phyloP scores from a whole-genome alignment of 2,329 filamentous ascomycete species.

The Verticillium dahliae region DNA sequence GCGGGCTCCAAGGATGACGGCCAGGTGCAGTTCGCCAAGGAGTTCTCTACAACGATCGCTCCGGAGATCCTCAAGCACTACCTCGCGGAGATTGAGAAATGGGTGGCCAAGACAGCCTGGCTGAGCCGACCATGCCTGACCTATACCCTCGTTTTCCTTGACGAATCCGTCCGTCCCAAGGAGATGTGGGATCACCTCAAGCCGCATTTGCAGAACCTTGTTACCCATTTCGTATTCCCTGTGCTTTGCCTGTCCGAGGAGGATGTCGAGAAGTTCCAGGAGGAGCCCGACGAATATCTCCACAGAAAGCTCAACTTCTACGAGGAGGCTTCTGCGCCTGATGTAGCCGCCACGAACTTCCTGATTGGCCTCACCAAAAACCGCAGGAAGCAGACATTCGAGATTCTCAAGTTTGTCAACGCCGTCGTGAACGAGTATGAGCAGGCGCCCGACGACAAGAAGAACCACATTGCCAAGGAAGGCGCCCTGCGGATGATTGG shows the following conservation, averaged over 20 bases:
- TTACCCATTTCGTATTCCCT: slow-evolving; percentile 92
- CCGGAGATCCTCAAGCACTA: slow-evolving; percentile 96
- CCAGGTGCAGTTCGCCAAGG: slow-evolving; percentile 77
- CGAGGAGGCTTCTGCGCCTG: slow-evolving; percentile 91
- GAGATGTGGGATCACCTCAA: slow-evolving; percentile 94
- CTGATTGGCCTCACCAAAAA: slow-evolving; percentile 90
- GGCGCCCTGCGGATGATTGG: slow-evolving; percentile 96
- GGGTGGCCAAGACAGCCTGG: slow-evolving; percentile 93
- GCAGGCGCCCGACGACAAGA: slow-evolving; percentile 73
- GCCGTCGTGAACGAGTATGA: slow-evolving; percentile 92
- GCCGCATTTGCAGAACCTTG: slow-evolving; percentile 85
- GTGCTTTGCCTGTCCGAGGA: slow-evolving; percentile 88
- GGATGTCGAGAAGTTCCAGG: slow-evolving; percentile 88
- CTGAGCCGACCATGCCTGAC: slow-evolving; percentile 89
- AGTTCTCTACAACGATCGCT: slow-evolving; percentile 84
- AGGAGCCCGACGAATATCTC: slow-evolving; percentile 92
- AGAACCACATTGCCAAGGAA: slow-evolving; percentile 93
- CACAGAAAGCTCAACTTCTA: slow-evolving; percentile 97
- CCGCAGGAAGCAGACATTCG: slow-evolving; percentile 91
- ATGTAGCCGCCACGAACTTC: slow-evolving; percentile 95
- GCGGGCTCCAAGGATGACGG: slow-evolving; percentile 67
- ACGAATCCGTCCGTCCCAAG: slow-evolving; percentile 96
- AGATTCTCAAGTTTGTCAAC: slow-evolving; percentile 92
- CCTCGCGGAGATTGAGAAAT: slow-evolving; percentile 90
- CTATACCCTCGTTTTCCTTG: slow-evolving; percentile 89